Conservation (phyloP, 768 basidiomycete species). For the Hydnum rufescens region DNA sequence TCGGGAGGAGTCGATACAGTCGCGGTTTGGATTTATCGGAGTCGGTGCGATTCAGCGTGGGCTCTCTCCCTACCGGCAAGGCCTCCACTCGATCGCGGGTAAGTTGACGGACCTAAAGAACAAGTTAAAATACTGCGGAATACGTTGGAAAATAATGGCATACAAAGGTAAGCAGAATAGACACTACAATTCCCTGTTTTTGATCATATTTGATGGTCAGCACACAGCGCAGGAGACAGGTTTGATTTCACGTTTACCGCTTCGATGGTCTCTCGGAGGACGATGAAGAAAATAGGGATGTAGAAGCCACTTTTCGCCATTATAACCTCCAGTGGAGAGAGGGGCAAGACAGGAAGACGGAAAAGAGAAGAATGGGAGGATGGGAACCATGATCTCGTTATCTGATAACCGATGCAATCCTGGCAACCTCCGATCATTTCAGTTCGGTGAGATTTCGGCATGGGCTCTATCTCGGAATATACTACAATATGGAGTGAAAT, state of each 20-base stretch:
- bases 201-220: too few relatives aligned
- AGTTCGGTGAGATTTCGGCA: too few relatives aligned
- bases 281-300: conserved; percentile 88
- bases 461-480: too few relatives aligned
- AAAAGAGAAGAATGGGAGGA: not conserved
- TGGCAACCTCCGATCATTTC: too few relatives aligned
- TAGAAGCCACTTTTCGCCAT: conserved; percentile 70
- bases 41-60: not conserved
- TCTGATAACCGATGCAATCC: not conserved
- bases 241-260: conserved; percentile 23
- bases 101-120: not conserved
- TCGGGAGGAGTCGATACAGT: conserved; percentile 3
- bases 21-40: not conserved
- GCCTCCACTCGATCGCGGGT: not conserved
- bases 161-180: conserved; percentile 79
- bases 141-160: conserved; percentile 44
- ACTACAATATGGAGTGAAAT: too few relatives aligned
- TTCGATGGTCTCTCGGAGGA: conserved; percentile 88
- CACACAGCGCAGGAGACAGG: too few relatives aligned
- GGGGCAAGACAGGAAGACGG: conserved; percentile 8
- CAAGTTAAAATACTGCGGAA: not conserved
- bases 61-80: not conserved
- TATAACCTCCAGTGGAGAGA: not conserved
- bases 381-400: not conserved
- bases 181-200: conserved; percentile 49